Evolutionary conservation across 225 moss, liverwort and hornwort species (phyloP).

Genomic region (Sphagnum tenellum): DNA sequence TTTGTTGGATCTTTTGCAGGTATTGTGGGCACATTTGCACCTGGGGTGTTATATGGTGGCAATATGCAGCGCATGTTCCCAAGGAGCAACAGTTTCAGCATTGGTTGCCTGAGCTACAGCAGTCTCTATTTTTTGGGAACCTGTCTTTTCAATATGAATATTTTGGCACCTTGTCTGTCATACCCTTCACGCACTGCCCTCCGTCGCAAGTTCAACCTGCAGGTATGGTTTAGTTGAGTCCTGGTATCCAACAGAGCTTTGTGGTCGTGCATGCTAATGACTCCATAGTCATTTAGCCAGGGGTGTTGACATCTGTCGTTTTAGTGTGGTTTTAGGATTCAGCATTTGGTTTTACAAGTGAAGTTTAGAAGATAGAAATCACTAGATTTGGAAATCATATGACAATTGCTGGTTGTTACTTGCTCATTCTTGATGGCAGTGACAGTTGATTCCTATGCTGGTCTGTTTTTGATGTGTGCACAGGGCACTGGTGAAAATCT

Average conservation of each 20-base stretch:
- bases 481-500: constrained; percentile 62
- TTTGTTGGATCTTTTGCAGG: constrained; percentile 25
- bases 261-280: too few relatives aligned
- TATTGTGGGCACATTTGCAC: constrained; percentile 54
- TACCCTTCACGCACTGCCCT: constrained; percentile 53
- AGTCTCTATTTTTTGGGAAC: constrained; percentile 56
- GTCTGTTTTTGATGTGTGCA: neutral
- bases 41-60: constrained; percentile 78
- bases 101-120: constrained; percentile 63
- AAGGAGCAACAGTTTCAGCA: constrained; percentile 31
- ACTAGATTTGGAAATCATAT: too few relatives aligned
- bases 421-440: too few relatives aligned
- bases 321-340: too few relatives aligned
- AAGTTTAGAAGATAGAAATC: too few relatives aligned
- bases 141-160: constrained; percentile 50
- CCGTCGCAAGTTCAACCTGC: constrained; percentile 62
- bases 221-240: constrained; percentile 30
- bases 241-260: too few relatives aligned
- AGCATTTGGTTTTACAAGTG: too few relatives aligned
- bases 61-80: constrained; percentile 80
- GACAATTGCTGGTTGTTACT: too few relatives aligned
- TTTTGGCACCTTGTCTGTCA: constrained; percentile 58
- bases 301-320: too few relatives aligned
- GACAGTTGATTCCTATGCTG: too few relatives aligned
- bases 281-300: too few relatives aligned